Evolutionary conservation across 495 filamentous ascomycete genomes (phyloP).

Genomic region (Platismatia glauca): DNA sequence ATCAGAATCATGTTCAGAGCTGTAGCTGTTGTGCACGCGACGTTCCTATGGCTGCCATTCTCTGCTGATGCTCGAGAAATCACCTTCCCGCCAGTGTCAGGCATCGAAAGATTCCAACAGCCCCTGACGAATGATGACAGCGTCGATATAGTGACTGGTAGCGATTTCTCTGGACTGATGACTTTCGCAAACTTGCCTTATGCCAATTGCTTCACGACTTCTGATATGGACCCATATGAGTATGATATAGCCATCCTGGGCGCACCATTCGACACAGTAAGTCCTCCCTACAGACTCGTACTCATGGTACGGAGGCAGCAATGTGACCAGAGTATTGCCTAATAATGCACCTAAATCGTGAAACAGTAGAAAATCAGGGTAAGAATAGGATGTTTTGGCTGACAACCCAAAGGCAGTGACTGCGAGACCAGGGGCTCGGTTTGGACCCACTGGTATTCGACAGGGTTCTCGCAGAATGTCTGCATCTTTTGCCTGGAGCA

Average conservation of each 20-base stretch:
- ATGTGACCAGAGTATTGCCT: neutral
- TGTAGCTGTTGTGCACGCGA: neutral
- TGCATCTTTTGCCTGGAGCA: conserved; percentile 29
- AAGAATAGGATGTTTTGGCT: neutral
- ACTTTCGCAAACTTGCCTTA: conserved; percentile 44
- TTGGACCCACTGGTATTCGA: conserved; percentile 42
- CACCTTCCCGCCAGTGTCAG: conserved; percentile 1
- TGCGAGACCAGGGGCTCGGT: conserved; percentile 34
- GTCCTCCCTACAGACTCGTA: neutral
- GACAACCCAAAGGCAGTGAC: conserved; percentile 32
- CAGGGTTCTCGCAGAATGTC: conserved; percentile 36
- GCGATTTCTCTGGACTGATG: conserved; percentile 34
- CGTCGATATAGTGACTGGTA: conserved; percentile 13
- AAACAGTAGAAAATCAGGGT: neutral
- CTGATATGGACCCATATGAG: conserved; percentile 25
- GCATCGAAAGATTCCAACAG: conserved; percentile 5
- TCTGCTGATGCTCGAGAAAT: neutral
- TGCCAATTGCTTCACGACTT: conserved; percentile 32
- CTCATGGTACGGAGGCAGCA: neutral
- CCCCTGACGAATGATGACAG: conserved; percentile 3
- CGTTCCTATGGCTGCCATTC: neutral
- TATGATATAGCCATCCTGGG: conserved; percentile 34
- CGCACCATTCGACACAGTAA: conserved; percentile 44
- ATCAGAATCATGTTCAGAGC: neutral
- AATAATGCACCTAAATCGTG: neutral